Evolutionary conservation across 2,329 filamentous ascomycete species (phyloP), one percentile per base, ranked within the genome.

Genomic region (Atkinsonella texensis): DNA sequence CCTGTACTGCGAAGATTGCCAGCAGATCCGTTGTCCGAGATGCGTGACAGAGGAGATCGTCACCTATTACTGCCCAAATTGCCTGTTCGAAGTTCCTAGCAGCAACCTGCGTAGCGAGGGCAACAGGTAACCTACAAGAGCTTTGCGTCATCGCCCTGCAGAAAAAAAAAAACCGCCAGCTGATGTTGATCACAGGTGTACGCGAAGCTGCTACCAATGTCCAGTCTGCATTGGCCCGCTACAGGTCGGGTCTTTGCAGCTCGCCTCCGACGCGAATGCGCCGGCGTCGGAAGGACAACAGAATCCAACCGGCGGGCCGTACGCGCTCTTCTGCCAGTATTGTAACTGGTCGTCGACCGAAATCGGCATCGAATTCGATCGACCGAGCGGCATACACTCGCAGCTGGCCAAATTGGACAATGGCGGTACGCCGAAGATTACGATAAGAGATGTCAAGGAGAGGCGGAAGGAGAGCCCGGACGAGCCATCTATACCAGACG

Each of bases 1-100:
- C 28, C 78, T 97, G 41, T 98, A 95, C 72, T 98, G 93, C 73
- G 91, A 95, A 65, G 93, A 97, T 66, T 98, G 93, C 67, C 89
- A 95, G 65, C 86, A 95, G 68, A 95, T 97, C 55, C 86, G 93
- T 59, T 98, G 93, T 65, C 87, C 89, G 6, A 78, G 89, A 70
- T 98, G 93, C 63, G 87, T 94, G 50, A 80, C 84, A 46, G 93
- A 98, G 65, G 93, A 98, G 70, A 89, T 95, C 51, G 83, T 95
- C 46, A 93, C 88, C 50, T 96, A 89, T 76, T 98, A 88, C 69
- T 98, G 93, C 62, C 93, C 93, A 5, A 91, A 83, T 65, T 98
- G 93, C 65, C 71, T 98, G 52, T 97, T 98, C 62, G 93, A 98
- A 68, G 91, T 95, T 33, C 89, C 91, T 5, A 95, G 87, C 66